phyloP scores from a whole-genome alignment of 2,329 filamentous ascomycete species.

The Scleromitrula shiraiana region DNA sequence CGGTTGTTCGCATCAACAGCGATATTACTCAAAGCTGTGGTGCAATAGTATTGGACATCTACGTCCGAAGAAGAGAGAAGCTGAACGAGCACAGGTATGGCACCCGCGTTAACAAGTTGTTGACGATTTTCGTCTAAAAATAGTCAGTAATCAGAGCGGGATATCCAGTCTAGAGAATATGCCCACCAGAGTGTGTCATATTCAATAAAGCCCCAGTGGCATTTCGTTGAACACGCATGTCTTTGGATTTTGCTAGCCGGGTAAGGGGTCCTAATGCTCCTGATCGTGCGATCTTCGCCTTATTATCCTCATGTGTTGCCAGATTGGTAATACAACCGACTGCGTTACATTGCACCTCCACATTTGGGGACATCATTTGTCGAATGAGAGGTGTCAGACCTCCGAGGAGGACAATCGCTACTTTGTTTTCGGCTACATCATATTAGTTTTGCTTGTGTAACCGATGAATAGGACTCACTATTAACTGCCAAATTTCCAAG shows the following conservation, averaged over 20 bases:
- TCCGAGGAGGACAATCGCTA: conserved; percentile 86
- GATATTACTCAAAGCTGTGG: conserved; percentile 96
- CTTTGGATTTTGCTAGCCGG: conserved; percentile 87
- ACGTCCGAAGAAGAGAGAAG: conserved; percentile 88
- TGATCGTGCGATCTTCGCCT: conserved; percentile 94
- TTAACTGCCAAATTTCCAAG: conserved; percentile 95
- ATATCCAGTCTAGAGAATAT: neutral
- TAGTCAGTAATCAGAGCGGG: conserved; percentile 12
- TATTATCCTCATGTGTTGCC: conserved; percentile 97
- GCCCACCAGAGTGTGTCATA: conserved; percentile 95
- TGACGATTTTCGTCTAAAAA: conserved; percentile 85
- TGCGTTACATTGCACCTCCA: conserved; percentile 98
- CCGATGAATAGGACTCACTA: conserved; percentile 49
- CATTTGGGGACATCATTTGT: conserved; percentile 96
- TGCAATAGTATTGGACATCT: conserved; percentile 99
- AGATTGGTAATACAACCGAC: conserved; percentile 98
- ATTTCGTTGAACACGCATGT: conserved; percentile 97
- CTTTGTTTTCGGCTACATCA: conserved; percentile 86
- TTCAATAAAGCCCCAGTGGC: conserved; percentile 93
- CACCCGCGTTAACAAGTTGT: conserved; percentile 92
- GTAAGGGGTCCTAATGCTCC: conserved; percentile 88
- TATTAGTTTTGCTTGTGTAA: conserved; percentile 33
- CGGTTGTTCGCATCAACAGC: conserved; percentile 89
- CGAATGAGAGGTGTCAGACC: conserved; percentile 87
- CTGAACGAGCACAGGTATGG: conserved; percentile 95